Base-by-base conservation (phyloP, 148 eudicot species). In the Rhododendron molle region DNA sequence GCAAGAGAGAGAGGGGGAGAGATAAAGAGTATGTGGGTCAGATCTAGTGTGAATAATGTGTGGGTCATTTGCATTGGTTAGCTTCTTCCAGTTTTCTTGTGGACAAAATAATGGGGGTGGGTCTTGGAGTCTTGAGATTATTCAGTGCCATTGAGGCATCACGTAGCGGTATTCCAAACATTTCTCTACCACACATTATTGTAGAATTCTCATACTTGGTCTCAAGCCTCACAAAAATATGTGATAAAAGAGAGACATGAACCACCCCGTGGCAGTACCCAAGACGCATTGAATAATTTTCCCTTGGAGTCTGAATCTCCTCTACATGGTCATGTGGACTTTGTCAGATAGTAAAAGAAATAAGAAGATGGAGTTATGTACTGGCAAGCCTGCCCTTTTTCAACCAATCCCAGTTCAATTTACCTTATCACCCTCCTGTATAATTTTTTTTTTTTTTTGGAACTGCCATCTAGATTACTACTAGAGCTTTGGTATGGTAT, bases 101-200 rank as follows among this genome's bases (percentile, higher is more conserved):
- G 92, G 92, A 91, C 90, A 87, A 88, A 88, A 88, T 88, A 87
- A 92, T 88, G 90, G 84, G 88, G 87, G 92, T 85, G 92, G 93
- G 92, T 85, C 87, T 30, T 87, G 86, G 87, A 89, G 44, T 40
- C 44, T 1, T 5, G 44, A 40, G 44, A 40, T 40, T 40, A 40
- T 40, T 40, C 7, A 40, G 44, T 6, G 44, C 7, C 8, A 0
- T 40, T 40, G 7, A 7, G 7, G 0, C 44, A 40, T 1, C 44
- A 40, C 7, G 7, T 5, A 40, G 1, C 44, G 7, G 44, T 40
- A 5, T 40, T 0, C 7, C 44, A 40, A 40, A 40, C 0, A 0
- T 40, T 40, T 40, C 0, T 0, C 44, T 7, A 40, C 1, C 44
- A 6, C 44, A 40, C 8, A 40, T 40, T 40, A 40, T 0, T 40